Conservation (phyloP, 305 asterid genomes). For the Petunia hybrid region DNA sequence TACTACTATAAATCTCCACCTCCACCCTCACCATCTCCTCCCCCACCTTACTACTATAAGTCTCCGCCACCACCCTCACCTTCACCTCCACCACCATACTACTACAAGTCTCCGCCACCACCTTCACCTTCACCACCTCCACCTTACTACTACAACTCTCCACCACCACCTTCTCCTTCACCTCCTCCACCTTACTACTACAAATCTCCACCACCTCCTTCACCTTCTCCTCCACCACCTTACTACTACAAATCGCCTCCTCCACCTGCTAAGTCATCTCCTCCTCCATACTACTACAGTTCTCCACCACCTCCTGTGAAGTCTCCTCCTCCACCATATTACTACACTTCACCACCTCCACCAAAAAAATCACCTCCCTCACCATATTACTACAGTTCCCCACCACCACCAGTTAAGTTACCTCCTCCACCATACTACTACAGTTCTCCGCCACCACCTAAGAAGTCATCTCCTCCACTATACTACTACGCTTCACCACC, state of each 20-base stretch:
- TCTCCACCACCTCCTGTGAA: conserved; percentile 35
- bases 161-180: background rate
- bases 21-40: conserved; percentile 6
- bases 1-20: conserved; percentile 35
- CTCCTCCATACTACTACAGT: conserved; percentile 19
- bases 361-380: conserved; percentile 9
- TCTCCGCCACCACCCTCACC: background rate
- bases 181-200: background rate
- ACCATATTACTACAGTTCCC: conserved; percentile 26
- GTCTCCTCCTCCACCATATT: conserved; percentile 33
- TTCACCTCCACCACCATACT: background rate
- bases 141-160: background rate
- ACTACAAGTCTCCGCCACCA: background rate
- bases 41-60: conserved; percentile 25
- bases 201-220: conserved; percentile 17
- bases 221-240: background rate
- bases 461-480: background rate
- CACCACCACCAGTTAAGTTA: conserved; percentile 30
- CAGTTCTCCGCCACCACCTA: conserved; percentile 25
- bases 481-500: background rate
- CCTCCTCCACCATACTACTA: conserved; percentile 27
- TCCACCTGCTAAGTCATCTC: conserved; percentile 19
- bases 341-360: conserved; percentile 42
- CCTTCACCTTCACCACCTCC: background rate
- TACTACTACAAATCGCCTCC: conserved; percentile 33